Evolutionary conservation across 2,329 filamentous ascomycete species (phyloP).

Genomic region (Thielaviopsis ethacetica): DNA sequence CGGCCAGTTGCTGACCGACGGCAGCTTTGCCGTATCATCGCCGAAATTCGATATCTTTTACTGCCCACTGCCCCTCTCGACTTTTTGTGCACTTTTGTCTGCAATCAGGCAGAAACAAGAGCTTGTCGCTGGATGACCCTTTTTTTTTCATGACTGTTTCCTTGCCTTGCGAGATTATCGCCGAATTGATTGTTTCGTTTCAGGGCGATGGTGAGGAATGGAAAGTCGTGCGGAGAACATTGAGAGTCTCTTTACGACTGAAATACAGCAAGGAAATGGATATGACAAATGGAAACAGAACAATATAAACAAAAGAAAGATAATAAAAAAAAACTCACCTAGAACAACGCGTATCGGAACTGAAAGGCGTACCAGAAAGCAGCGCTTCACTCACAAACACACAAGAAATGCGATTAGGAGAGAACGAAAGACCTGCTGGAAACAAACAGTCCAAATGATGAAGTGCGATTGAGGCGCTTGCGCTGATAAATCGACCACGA

Average conservation of each 20-base stretch:
- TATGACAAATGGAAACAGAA: neutral
- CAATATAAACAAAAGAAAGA: neutral
- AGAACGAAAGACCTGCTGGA: slow-evolving; percentile 7
- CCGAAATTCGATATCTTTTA: neutral
- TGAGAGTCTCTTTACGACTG: neutral
- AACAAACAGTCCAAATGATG: slow-evolving; percentile 7
- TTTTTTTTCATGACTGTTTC: neutral
- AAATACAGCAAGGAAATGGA: neutral
- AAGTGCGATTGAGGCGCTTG: neutral
- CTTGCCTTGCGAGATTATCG: neutral
- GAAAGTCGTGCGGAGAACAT: neutral
- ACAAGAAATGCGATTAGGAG: slow-evolving; percentile 4
- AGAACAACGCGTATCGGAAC: slow-evolving; percentile 8
- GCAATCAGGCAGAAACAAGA: neutral
- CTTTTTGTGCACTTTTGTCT: neutral
- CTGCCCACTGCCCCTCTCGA: neutral
- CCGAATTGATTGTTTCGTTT: neutral
- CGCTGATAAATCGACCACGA: slow-evolving; percentile 4
- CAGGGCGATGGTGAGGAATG: neutral
- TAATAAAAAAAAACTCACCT: neutral
- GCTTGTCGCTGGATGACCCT: neutral
- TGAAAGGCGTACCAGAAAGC: slow-evolving; percentile 11
- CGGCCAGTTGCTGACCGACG: neutral
- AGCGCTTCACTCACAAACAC: slow-evolving; percentile 10
- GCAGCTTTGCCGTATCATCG: neutral